Evolutionary conservation across 345 rosid species (phyloP), one percentile per base, ranked within the genome.

Genomic region (Limnanthes douglasii): DNA sequence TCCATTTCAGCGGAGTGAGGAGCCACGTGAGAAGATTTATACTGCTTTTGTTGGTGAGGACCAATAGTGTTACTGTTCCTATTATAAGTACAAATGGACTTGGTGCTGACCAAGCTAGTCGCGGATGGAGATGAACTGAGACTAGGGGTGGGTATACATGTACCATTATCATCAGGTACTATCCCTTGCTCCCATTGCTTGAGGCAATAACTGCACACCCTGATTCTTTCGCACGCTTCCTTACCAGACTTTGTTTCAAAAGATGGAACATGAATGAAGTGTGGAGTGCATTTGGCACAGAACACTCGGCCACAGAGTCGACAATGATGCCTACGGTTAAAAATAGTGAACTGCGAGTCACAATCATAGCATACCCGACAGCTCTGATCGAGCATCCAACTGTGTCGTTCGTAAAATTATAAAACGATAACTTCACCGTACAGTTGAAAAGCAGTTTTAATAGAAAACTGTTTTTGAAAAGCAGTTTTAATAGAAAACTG

Each of bases 351-450:
- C 61, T 71, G 95, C 45, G 93, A 62, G 53, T 83, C 97, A 54
- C 97, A 88, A 34, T 88, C 97, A 30, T 88, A 88, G 54, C 97
- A 88, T 37, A 79, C 93, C 58, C 80, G 72, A 45, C 97, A 88
- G 54, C 97, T 88, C 35, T 68, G 75, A 63, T 88, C 95, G 14
- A 95, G 95, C 97, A 88, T 88, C 97, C 97, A 88, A 61, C n/a
- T n/a, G n/a, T n/a, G n/a, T n/a, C n/a, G n/a, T n/a, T n/a, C n/a
- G n/a, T n/a, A n/a, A n/a, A n/a, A n/a, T n/a, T n/a, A n/a, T n/a
- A n/a, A n/a, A n/a, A n/a, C n/a, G n/a, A n/a, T n/a, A n/a, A n/a
- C n/a, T n/a, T n/a, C n/a, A n/a, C n/a, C n/a, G n/a, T n/a, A n/a
- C n/a, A n/a, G n/a, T n/a, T n/a, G n/a, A n/a, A n/a, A n/a, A n/a